Base-by-base conservation (phyloP, 192 early-diverging fungal species). In the Dissophora globulifera region DNA sequence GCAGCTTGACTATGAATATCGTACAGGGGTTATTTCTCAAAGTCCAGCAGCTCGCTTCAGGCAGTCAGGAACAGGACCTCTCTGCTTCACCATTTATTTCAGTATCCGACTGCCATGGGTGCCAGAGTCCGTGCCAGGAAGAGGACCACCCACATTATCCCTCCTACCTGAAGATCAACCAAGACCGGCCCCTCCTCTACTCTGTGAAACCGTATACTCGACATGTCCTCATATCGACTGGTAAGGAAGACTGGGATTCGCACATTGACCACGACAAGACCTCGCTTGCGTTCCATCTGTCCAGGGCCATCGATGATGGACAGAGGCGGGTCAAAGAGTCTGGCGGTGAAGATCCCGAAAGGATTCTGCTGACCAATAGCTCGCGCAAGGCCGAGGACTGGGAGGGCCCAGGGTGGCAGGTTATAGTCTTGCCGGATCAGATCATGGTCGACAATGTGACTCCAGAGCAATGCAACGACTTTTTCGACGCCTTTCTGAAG, bases 211-310 rank as follows among this genome's bases (percentile, higher is more conserved):
- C 86, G 3, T 88, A 88, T 50, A 51, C 79, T 4, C 82, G 82
- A 10, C 86, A 88, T 59, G 78, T 88, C 38, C 53, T 86, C 52
- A 86, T 88, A n/a, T 78, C 81, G 23, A 88, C 86, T 0, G 85
- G 83, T 2, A 56, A 79, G 45, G 61, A 61, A 3, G 84, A 88
- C 50, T 88, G 86, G 86, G 35, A 67, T 5, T 46, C 70, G 1
- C 68, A 78, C 22, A 88, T 88, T 41, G 84, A 85, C 30, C 79
- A 83, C 45, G 85, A 85, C 53, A 67, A 64, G 15, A 67, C 30
- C 20, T 79, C 69, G 1, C 61, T 88, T 6, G 85, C 86, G 2
- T 62, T 71, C 15, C 55, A 63, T 30, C 59, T 88, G 8, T 38
- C 46, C 32, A 63, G 54, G 9, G 65, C 69, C 31, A 75, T 79